A percentile compares a stretch with the other conserved stretches of the same genome.
Evolutionary conservation across 2,329 filamentous ascomycete species (phyloP).

Genomic region (Zalaria sp.): DNA sequence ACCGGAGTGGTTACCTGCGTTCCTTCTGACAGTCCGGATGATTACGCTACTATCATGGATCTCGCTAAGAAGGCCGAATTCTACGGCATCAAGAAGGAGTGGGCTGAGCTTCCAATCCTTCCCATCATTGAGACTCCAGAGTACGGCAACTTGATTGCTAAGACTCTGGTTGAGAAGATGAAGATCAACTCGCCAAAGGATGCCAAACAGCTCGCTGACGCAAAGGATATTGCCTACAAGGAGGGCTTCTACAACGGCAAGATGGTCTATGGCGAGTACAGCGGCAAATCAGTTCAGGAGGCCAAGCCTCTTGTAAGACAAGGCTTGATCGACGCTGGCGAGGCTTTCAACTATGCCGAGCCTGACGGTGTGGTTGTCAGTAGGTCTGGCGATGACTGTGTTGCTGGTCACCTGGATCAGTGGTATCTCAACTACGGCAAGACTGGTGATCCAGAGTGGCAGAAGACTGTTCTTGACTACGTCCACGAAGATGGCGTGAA

Average conservation of each 20-base stretch:
- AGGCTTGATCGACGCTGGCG: slow-evolving; percentile 58
- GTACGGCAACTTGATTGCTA: slow-evolving; percentile 74
- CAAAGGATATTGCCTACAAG: slow-evolving; percentile 93
- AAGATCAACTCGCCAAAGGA: slow-evolving; percentile 98
- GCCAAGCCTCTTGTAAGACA: slow-evolving; percentile 77
- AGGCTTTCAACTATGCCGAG: slow-evolving; percentile 87
- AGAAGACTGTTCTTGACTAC: slow-evolving; percentile 56
- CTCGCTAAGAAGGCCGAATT: slow-evolving; percentile 90
- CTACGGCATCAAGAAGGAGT: slow-evolving; percentile 93
- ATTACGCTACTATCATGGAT: slow-evolving; percentile 79
- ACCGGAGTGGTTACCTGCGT: slow-evolving; percentile 94
- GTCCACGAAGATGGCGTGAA: slow-evolving; percentile 60
- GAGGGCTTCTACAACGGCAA: slow-evolving; percentile 93
- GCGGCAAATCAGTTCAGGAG: slow-evolving; percentile 70
- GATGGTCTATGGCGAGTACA: slow-evolving; percentile 78
- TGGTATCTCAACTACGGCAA: slow-evolving; percentile 94
- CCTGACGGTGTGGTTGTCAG: slow-evolving; percentile 82
- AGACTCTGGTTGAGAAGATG: slow-evolving; percentile 72
- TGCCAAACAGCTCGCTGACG: slow-evolving; percentile 74
- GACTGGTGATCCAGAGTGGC: slow-evolving; percentile 68
- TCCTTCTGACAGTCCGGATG: slow-evolving; percentile 89
- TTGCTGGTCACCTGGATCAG: slow-evolving; percentile 85
- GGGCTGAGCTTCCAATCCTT: slow-evolving; percentile 79
- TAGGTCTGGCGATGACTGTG: slow-evolving; percentile 82
- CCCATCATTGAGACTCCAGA: slow-evolving; percentile 82